Base-by-base conservation (phyloP, 2,329 filamentous ascomycete species). In the Cryphonectria carpinicola region DNA sequence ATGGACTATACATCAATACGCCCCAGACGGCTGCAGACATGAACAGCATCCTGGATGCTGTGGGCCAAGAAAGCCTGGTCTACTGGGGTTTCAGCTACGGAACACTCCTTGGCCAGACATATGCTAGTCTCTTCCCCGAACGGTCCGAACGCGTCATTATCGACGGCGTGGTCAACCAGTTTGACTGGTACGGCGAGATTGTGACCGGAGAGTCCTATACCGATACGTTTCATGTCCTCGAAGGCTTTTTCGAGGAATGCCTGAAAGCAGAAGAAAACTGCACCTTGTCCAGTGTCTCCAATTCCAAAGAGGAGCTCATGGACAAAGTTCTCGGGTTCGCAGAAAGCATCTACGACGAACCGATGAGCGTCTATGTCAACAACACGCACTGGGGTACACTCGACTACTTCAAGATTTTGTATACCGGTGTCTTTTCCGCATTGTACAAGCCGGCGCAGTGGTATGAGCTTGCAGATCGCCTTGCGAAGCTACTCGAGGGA, bases 1-100 rank as follows among this genome's bases (percentile, higher is more conserved):
- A 84, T 71, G 82, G 80, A 3, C 73, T 73, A 10, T 85, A 85
- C 71, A 76, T 85, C 70, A 85, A 86, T 69, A 86, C 84, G 0
- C 84, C 84, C 0, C 84, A 86, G 74, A 84, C 83, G 0, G 85
- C 83, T 13, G 82, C 84, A 43, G 85, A 87, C 71, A 86, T 86
- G 83, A 84, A 85, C 72, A 81, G 77, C 17, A 85, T 86, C 39
- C 76, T 86, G 1, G 82, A 85, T 65, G 83, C 80, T 0, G 73
- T 83, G 10, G 81, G 81, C 1, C 81, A 83, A 71, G 25, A 74
- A 32, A 76, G 79, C 14, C 77, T 83, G 78, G 74, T 78, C 43
- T 83, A 82, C 71, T 82, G 79, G 80, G 81, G 81, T 1, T 81
- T 82, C 70, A 82, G 80, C 67, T 81, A 82, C 69, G 81, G 81